Conservation (phyloP, 73 alveolate species). For the Paramecium primaurelia region DNA sequence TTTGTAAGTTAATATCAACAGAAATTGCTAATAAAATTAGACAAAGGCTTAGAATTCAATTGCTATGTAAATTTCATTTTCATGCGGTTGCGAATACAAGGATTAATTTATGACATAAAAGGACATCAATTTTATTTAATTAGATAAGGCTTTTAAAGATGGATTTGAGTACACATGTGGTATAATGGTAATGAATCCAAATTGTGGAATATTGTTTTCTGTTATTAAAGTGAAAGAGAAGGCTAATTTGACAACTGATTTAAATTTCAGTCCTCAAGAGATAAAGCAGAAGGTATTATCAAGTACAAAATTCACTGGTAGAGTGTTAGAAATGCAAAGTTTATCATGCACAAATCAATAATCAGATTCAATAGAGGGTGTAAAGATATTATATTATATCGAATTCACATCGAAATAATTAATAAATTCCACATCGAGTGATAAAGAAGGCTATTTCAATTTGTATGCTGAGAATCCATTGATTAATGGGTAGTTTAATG, state of each 20-base stretch:
- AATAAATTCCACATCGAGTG: background rate
- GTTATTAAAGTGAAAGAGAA: background rate
- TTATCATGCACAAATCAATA: background rate
- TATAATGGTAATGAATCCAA: background rate
- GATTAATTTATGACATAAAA: background rate
- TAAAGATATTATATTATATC: background rate
- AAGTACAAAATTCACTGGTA: background rate
- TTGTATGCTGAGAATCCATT: background rate
- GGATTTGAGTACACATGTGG: background rate
- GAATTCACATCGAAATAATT: background rate
- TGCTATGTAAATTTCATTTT: background rate
- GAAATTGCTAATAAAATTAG: background rate
- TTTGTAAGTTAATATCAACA: background rate
- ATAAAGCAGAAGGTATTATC: background rate
- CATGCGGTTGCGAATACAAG: background rate
- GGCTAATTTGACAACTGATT: background rate
- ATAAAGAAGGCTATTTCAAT: background rate
- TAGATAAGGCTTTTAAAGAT: background rate
- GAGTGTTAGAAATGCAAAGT: background rate
- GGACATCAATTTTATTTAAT: background rate
- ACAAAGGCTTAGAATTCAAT: background rate
- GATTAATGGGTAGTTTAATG: background rate
- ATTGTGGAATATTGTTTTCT: background rate
- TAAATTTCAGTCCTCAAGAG: background rate
- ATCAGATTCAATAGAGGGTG: background rate